Evolutionary conservation across 1,284 basidiomycete species (phyloP).

Genomic region (Boletus sp.): DNA sequence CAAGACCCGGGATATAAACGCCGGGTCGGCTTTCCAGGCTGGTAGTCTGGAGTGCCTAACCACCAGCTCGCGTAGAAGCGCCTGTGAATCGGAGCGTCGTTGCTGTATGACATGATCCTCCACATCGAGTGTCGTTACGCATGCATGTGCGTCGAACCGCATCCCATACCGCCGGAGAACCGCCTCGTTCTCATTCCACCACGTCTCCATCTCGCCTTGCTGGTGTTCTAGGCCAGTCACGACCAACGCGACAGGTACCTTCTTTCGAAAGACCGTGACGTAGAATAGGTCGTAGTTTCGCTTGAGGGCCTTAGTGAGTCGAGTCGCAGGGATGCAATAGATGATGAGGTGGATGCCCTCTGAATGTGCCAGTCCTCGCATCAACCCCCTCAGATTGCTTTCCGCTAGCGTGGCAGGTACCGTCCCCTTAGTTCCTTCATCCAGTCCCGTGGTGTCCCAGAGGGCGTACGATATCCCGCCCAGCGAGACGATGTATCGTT

Average conservation of each 20-base stretch:
- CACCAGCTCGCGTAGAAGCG: not conserved
- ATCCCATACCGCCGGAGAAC: not conserved
- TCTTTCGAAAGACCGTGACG: no score
- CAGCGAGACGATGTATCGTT: not conserved
- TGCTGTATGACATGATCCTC: not conserved
- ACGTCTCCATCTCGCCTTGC: not conserved
- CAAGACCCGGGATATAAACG: not conserved
- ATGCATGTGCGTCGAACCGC: not conserved
- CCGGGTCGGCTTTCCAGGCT: not conserved
- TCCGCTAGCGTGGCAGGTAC: constrained; percentile 10
- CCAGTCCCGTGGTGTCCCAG: constrained; percentile 9
- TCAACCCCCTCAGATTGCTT: constrained; percentile 1
- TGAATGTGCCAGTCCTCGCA: not conserved
- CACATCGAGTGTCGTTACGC: not conserved
- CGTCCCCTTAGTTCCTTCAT: constrained; percentile 6
- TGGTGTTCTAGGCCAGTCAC: no score
- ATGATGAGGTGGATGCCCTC: constrained; percentile 34
- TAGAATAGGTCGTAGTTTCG: constrained; percentile 12
- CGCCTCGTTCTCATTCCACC: not conserved
- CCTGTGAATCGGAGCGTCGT: not conserved
- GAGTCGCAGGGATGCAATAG: constrained; percentile 29
- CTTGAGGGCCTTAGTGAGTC: constrained; percentile 13
- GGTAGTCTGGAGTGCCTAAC: not conserved
- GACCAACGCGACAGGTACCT: no score
- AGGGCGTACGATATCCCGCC: not conserved